A percentile compares a stretch with the other conserved stretches of the same genome.
Conservation (phyloP, 495 filamentous ascomycete species). For the Echria macrotheca region DNA sequence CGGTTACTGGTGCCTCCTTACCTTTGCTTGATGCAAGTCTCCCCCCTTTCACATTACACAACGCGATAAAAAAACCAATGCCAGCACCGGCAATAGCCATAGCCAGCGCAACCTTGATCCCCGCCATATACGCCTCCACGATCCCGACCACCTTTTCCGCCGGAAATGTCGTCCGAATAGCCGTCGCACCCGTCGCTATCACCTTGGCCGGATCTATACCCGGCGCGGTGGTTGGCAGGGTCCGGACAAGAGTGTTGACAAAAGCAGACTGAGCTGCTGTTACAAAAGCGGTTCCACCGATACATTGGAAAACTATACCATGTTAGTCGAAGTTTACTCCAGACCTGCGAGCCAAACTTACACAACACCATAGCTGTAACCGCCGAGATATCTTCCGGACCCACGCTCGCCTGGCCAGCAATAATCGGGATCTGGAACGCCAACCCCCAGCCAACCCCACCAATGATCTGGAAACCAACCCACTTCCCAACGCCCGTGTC, state of each 20-base stretch:
- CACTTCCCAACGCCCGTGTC: constrained; percentile 37
- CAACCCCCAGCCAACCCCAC: constrained; percentile 42
- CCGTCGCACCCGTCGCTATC: constrained; percentile 29
- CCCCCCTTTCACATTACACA: background rate
- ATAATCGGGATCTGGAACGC: constrained; percentile 45
- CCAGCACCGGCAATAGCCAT: background rate
- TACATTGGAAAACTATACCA: background rate
- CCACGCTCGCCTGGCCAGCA: constrained; percentile 48
- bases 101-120: background rate
- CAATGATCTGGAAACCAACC: constrained; percentile 52
- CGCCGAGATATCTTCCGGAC: constrained; percentile 17
- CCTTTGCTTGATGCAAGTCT: background rate
- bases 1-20: background rate
- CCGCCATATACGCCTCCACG: constrained; percentile 2
- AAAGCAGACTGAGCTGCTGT: constrained; percentile 49
- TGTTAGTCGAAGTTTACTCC: background rate
- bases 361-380: constrained; percentile 40
- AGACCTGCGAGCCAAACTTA: background rate
- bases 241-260: constrained; percentile 44
- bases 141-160: constrained; percentile 10
- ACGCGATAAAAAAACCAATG: background rate
- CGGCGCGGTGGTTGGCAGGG: constrained; percentile 11
- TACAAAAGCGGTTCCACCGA: background rate
- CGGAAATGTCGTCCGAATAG: constrained; percentile 20
- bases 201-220: constrained; percentile 24